A percentile compares a stretch with the other conserved stretches of the same genome.
These are phyloP conservation scores for Colletotrichum paranaense DNA, from an alignment of 2,329 filamentous ascomycete species.

Conservation along the genomic window DNA sequence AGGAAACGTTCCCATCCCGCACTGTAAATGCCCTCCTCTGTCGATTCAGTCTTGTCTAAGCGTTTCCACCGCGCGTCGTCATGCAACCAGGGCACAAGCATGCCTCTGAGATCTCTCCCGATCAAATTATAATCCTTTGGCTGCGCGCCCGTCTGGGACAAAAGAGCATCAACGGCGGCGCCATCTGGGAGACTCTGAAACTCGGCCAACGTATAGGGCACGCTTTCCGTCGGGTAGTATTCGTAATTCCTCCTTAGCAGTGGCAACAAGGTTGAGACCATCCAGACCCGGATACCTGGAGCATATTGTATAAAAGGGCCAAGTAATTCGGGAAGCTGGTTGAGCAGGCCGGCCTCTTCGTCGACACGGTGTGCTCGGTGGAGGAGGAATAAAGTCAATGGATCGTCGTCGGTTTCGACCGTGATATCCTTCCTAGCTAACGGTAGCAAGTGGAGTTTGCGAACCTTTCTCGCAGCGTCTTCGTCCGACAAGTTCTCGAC, in stretches of 20 bases:
- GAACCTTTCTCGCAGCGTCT: constrained; percentile 71
- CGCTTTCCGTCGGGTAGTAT: constrained; percentile 69
- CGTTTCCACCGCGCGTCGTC: constrained; percentile 67
- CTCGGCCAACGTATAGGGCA: constrained; percentile 65
- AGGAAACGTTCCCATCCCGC: constrained; percentile 77
- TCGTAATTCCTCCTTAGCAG: constrained; percentile 76
- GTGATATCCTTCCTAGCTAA: constrained; percentile 63
- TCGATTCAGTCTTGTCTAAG: background rate
- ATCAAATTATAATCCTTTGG: constrained; percentile 55
- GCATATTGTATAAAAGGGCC: constrained; percentile 74
- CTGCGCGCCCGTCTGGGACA: constrained; percentile 64
- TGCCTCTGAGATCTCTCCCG: constrained; percentile 73
- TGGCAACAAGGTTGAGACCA: constrained; percentile 75
- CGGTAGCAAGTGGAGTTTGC: constrained; percentile 72
- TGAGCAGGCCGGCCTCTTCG: constrained; percentile 76
- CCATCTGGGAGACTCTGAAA: constrained; percentile 72
- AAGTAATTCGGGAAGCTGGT: constrained; percentile 75
- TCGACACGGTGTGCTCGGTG: constrained; percentile 77
- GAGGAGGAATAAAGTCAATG: constrained; percentile 73
- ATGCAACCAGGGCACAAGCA: constrained; percentile 81
- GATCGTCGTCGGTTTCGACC: constrained; percentile 61
- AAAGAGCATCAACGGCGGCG: constrained; percentile 69
- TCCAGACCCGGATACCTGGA: constrained; percentile 73
- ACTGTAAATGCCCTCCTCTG: constrained; percentile 50
- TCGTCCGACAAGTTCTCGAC: constrained; percentile 71